These are phyloP conservation scores for Lentinula boryana DNA, from an alignment of 768 basidiomycete genomes.

Conservation along the genomic window DNA sequence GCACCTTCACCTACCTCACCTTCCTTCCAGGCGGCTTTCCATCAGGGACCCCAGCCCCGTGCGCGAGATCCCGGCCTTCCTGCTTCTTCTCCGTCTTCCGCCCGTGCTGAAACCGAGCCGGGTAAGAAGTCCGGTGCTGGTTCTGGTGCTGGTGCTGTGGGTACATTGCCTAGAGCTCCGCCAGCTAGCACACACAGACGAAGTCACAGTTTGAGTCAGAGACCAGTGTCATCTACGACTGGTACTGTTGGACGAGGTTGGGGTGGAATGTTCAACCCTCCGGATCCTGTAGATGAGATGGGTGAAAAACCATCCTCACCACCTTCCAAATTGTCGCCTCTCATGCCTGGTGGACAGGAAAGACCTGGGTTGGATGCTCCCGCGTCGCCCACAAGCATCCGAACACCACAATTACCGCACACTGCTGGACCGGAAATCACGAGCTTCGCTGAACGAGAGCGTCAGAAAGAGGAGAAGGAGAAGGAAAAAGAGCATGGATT, in stretches of 20 bases:
- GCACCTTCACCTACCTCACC: slow-evolving; percentile 57
- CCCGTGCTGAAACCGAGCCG: slow-evolving; percentile 8
- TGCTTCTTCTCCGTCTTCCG: slow-evolving; percentile 16
- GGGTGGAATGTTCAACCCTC: slow-evolving; percentile 54
- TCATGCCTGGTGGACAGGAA: background rate
- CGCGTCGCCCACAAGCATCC: background rate
- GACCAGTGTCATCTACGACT: slow-evolving; percentile 31
- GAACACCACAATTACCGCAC: slow-evolving; percentile 33
- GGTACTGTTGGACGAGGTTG: slow-evolving; percentile 37
- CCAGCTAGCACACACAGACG: slow-evolving; percentile 74
- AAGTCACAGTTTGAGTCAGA: slow-evolving; percentile 79
- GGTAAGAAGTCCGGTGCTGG: background rate
- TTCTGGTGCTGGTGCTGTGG: slow-evolving; percentile 18
- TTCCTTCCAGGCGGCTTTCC: slow-evolving; percentile 31
- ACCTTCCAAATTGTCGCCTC: background rate
- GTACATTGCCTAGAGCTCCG: slow-evolving; percentile 58
- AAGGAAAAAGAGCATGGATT: slow-evolving; percentile 19
- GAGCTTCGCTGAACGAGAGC: slow-evolving; percentile 37
- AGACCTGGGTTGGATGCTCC: background rate
- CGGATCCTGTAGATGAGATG: slow-evolving; percentile 35
- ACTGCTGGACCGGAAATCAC: slow-evolving; percentile 64
- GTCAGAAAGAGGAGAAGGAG: slow-evolving; percentile 21
- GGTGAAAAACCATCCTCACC: slow-evolving; percentile 19
- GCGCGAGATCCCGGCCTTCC: slow-evolving; percentile 58
- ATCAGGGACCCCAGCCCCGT: slow-evolving; percentile 51